Base-by-base conservation (phyloP, 2,329 filamentous ascomycete species). In the Escovopsis sp. region DNA sequence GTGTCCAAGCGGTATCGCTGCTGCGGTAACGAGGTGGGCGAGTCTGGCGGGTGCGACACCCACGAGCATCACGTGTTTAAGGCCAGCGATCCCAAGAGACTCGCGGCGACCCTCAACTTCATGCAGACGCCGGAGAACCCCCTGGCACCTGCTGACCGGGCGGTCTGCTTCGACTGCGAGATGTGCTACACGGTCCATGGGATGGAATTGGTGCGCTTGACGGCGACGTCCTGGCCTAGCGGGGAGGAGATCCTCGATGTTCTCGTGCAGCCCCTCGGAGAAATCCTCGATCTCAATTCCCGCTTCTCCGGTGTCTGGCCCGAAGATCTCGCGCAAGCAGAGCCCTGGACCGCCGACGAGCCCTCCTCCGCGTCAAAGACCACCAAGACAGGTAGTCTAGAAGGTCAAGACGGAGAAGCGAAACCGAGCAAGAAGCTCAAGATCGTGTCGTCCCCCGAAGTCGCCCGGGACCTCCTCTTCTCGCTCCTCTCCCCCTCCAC, bases 141-240 rank as follows among this genome's bases (percentile, higher is more conserved):
- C 2, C 47, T 58, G 2, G 64, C 61, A 2, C 60, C 63, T 0
- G 48, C 55, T 2, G 60, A 68, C 35, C 70, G 71, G 26, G 83
- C 80, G 3, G 75, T 96, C 10, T 80, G 76, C 43, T 88, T 98
- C 48, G 90, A 98, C 54, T 96, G 90, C 49, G 90, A 98, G 53
- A 98, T 98, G 90, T 84, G 83, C 4, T 96, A 93, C 51, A 98
- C 92, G 0, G 82, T 83, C 1, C 58, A 79, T 34, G 90, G 92
- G 0, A 62, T 96, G 43, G 90, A 98, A 54, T 68, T 98, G 14
- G 78, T 96, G 38, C 83, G 90, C 8, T 58, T 98, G 3, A 96
- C 90, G 0, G 87, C 83, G 5, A 79, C 88, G 4, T 75, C 79
- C 9, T 98, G 90, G 87, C 88, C 88, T 0, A 63, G 68, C 8